Evolutionary conservation across 139 green algal genomes (phyloP).

Genomic region (Volvox africanus): DNA sequence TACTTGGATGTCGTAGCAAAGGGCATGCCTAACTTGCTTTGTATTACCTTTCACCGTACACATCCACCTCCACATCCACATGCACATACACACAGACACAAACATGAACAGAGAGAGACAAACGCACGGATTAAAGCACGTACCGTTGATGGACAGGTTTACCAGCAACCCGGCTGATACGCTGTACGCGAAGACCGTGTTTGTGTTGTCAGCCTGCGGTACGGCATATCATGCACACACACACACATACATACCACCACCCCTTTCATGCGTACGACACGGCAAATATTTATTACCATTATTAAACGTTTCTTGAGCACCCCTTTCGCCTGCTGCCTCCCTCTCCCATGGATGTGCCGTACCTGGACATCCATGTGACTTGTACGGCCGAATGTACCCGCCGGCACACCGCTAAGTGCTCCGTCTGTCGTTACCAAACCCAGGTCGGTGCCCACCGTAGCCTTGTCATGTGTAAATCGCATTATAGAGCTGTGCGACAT

Average conservation of each 20-base stretch:
- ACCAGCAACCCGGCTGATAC: background rate
- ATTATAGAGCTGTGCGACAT: background rate
- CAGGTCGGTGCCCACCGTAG: constrained; percentile 34
- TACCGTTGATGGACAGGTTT: constrained; percentile 46
- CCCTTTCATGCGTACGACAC: too few species aligned
- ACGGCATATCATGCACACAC: too few species aligned
- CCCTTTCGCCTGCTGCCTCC: too few species aligned
- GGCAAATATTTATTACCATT: too few species aligned
- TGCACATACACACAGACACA: background rate
- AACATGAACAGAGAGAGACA: too few species aligned
- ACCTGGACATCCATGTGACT: constrained; percentile 44
- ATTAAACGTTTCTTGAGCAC: too few species aligned
- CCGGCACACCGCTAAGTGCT: constrained; percentile 25
- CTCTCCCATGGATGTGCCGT: background rate
- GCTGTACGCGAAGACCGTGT: constrained; percentile 24
- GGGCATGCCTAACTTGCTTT: too few species aligned
- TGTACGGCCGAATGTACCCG: constrained; percentile 16
- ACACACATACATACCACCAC: too few species aligned
- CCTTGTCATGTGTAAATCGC: background rate
- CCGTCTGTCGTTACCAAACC: constrained; percentile 21
- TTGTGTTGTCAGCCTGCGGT: constrained; percentile 8
- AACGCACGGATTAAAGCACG: background rate
- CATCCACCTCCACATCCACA: too few species aligned
- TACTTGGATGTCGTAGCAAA: too few species aligned
- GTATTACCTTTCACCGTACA: background rate